Base-by-base conservation (phyloP, 306 rosid genomes). In the Cicer arietinum region DNA sequence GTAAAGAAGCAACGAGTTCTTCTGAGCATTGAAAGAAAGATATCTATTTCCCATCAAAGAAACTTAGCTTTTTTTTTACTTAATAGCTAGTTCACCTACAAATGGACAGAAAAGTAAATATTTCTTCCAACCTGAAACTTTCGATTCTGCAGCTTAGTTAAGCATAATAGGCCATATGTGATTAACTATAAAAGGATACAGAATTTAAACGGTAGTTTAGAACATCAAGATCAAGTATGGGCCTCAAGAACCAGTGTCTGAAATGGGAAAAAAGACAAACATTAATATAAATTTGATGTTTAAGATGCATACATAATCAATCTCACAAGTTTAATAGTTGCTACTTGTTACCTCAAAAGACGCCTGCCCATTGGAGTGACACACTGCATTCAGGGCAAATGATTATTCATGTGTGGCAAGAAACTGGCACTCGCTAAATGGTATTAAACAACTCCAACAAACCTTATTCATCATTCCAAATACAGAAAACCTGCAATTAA, bases 381-480 rank as follows among this genome's bases (percentile, higher is more conserved):
- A 22, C 98, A 94, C 98, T 94, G 88, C 73, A 75, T 63, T 64
- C 66, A 64, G 78, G 69, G 64, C 54, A 69, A 77, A 52, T 3
- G n/a, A 59, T 82, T 74, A 85, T 75, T 64, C 65, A 47, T 60
- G 62, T 8, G 65, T 66, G 72, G 63, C 56, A 47, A 61, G 67
- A 81, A 67, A 70, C 51, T 75, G 72, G 53, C 37, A 76, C 46
- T 67, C 53, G 3, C 71, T 63, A 78, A 72, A 58, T 73, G 18
- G 67, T 52, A 58, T 70, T 37, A 80, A 86, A 77, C 43, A 77
- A 66, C 50, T 14, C 41, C 63, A 47, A 61, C 91, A 64, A 72
- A 94, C 98, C 98, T 94, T 91, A 84, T 94, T 94, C 88, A 94
- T 87, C 97, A 94, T 90, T 72, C 98, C 98, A 80, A 91, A 94